These are phyloP conservation scores for Albizia julibrissin DNA, from an alignment of 306 rosid genomes.

Conservation along the genomic window DNA sequence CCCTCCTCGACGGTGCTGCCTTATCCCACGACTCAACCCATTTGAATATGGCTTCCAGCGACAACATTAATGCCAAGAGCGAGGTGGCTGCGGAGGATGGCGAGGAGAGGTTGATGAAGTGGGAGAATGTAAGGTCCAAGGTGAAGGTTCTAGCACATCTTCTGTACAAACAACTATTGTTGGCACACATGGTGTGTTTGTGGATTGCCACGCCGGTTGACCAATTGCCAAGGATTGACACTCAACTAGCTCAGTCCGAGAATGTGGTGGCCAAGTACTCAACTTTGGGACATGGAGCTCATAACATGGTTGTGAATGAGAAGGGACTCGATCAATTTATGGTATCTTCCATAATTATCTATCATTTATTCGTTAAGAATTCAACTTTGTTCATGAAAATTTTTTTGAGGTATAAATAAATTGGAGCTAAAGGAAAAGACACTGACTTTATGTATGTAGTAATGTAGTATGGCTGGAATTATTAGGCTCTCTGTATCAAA, in stretches of 20 bases:
- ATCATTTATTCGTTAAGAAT: not conserved
- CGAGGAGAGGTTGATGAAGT: too few relatives aligned
- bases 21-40: slow-evolving; percentile 58
- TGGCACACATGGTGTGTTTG: slow-evolving; percentile 80
- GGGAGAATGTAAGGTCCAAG: too few relatives aligned
- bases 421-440: not conserved
- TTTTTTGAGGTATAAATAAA: not conserved
- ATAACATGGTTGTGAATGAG: slow-evolving; percentile 56
- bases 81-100: slow-evolving; percentile 57
- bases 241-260: slow-evolving; percentile 76
- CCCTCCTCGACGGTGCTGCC: too few relatives aligned
- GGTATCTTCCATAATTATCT: slow-evolving; percentile 44
- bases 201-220: slow-evolving; percentile 89
- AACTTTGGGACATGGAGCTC: slow-evolving; percentile 48
- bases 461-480: not conserved
- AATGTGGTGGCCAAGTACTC: slow-evolving; percentile 84
- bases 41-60: slow-evolving; percentile 36
- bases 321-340: slow-evolving; percentile 79
- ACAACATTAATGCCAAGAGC: slow-evolving; percentile 37
- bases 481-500: not conserved
- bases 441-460: slow-evolving; percentile 15
- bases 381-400: not conserved
- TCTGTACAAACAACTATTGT: slow-evolving; percentile 73
- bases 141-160: slow-evolving; percentile 79
- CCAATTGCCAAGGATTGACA: slow-evolving; percentile 84